Conservation (phyloP, 2,329 filamentous ascomycete species). For the Colletotrichum lupini region DNA sequence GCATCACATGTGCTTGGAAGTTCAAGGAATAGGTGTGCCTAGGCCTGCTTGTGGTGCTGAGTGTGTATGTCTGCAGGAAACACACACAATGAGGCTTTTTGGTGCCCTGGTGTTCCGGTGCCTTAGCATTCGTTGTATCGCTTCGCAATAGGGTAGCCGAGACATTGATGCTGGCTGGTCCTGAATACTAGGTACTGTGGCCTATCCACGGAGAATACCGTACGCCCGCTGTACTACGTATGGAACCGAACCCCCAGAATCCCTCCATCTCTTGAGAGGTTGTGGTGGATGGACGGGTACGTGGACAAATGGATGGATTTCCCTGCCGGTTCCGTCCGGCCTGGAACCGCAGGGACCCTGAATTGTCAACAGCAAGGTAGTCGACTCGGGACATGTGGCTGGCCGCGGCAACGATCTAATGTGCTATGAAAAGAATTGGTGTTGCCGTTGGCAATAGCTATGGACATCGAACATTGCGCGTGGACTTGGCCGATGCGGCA, state of each 20-base stretch:
- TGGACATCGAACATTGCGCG: background rate
- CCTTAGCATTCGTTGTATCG: conserved; percentile 15
- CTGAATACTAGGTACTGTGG: background rate
- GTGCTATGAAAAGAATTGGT: background rate
- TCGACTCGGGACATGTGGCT: background rate
- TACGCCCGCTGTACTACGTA: background rate
- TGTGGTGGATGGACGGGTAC: background rate
- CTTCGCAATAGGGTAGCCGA: conserved; percentile 14
- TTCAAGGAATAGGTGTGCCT: conserved; percentile 4
- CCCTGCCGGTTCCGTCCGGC: conserved; percentile 21
- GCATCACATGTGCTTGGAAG: conserved; percentile 14
- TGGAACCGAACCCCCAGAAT: background rate
- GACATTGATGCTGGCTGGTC: background rate
- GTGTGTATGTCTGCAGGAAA: conserved; percentile 1
- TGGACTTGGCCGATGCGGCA: background rate
- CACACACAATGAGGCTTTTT: background rate
- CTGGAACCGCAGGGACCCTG: conserved; percentile 16
- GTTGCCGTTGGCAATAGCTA: background rate
- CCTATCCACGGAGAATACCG: conserved; percentile 4
- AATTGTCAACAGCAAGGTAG: background rate
- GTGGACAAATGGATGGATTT: conserved; percentile 5
- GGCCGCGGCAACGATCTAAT: conserved; percentile 8
- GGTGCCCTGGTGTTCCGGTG: background rate
- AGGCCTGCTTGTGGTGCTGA: background rate
- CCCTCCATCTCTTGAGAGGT: background rate